phyloP scores from a whole-genome alignment of 2,329 filamentous ascomycete species.

The Nemania serpens region DNA sequence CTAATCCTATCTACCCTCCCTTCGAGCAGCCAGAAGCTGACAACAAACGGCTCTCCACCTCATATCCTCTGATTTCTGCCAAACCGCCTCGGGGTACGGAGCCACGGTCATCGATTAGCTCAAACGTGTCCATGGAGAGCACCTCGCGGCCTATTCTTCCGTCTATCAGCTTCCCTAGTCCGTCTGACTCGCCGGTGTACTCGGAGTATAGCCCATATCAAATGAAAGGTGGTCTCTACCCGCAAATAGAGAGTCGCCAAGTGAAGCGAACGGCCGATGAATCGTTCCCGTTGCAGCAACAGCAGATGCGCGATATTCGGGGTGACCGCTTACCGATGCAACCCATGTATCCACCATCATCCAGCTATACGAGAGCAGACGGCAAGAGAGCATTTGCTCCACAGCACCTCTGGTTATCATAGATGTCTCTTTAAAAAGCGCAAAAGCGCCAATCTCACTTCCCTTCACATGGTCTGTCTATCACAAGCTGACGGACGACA shows the following conservation, averaged over 20 bases:
- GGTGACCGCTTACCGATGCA: slow-evolving; percentile 32
- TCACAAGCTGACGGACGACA: slow-evolving; percentile 1
- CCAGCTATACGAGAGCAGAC: slow-evolving; percentile 34
- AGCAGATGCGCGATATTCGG: slow-evolving; percentile 34
- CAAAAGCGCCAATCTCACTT: background rate
- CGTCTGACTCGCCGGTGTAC: slow-evolving; percentile 30
- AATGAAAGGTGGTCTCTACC: slow-evolving; percentile 30
- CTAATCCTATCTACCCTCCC: slow-evolving; percentile 27
- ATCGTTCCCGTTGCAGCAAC: slow-evolving; percentile 32
- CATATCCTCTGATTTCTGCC: slow-evolving; percentile 31
- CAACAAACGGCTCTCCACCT: slow-evolving; percentile 32
- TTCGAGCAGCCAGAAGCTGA: slow-evolving; percentile 36
- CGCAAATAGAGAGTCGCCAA: slow-evolving; percentile 30
- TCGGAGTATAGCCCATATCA: slow-evolving; percentile 32
- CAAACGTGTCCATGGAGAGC: slow-evolving; percentile 33
- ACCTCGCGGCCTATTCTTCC: slow-evolving; percentile 32
- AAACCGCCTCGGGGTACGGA: slow-evolving; percentile 29
- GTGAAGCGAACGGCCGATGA: slow-evolving; percentile 37
- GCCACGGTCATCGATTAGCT: slow-evolving; percentile 33
- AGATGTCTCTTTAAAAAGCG: background rate
- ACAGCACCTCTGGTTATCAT: slow-evolving; percentile 24
- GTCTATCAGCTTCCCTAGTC: slow-evolving; percentile 32
- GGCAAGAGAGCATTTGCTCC: slow-evolving; percentile 27
- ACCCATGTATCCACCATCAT: slow-evolving; percentile 11
- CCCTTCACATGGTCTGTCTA: slow-evolving; percentile 2